Evolutionary conservation across 148 eudicot species (phyloP).

Genomic region (Fagopyrum esculentum): DNA sequence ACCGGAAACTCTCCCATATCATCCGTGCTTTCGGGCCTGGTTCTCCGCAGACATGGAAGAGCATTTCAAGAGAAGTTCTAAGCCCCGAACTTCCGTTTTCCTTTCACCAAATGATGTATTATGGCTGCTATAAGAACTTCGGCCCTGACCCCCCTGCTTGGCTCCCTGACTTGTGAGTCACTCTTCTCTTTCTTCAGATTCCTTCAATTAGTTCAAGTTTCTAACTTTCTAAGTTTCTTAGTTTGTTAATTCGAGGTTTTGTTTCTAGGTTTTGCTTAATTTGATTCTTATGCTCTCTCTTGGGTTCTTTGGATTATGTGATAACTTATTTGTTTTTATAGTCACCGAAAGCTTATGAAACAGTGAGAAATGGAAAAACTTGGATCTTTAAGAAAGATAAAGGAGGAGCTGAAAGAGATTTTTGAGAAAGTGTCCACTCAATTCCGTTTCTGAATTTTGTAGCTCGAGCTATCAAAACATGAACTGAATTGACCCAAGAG

Average conservation of each 20-base stretch:
- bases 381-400: not conserved
- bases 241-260: not conserved
- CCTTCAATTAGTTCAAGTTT: not conserved
- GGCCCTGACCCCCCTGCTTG: slow-evolving; percentile 92
- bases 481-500: not conserved
- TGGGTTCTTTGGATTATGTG: not conserved
- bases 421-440: not conserved
- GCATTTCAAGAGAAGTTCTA: slow-evolving; percentile 40
- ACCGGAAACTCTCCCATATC: slow-evolving; percentile 41
- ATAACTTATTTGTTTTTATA: not conserved
- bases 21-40: slow-evolving; percentile 37
- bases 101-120: slow-evolving; percentile 79
- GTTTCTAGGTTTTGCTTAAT: not conserved
- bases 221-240: not conserved
- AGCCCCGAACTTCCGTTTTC: slow-evolving; percentile 69
- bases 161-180: slow-evolving; percentile 65
- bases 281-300: not conserved
- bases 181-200: not conserved
- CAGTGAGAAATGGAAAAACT: not conserved
- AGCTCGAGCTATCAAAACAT: not conserved
- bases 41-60: slow-evolving; percentile 58
- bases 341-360: not conserved
- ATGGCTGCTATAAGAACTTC: slow-evolving; percentile 60
- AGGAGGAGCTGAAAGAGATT: not conserved
- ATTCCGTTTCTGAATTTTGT: not conserved